These are phyloP conservation scores for Colletotrichum orchidophilum DNA, from an alignment of 2,329 filamentous ascomycete species.

Conservation along the genomic window DNA sequence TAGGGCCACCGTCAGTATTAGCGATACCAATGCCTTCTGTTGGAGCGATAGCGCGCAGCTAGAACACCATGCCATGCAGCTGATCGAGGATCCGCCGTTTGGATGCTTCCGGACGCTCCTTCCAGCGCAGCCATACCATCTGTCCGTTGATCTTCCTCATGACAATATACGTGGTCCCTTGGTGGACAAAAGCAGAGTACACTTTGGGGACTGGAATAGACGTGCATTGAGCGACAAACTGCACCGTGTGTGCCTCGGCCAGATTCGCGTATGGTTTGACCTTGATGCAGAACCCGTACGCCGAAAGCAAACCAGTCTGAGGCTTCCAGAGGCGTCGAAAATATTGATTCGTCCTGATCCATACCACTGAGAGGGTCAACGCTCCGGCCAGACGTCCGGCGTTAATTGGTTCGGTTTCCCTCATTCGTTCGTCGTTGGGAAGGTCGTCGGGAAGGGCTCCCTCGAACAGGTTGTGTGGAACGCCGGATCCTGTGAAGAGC, in stretches of 20 bases:
- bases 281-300: constrained; percentile 42
- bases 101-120: constrained; percentile 32
- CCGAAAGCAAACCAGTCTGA: background rate
- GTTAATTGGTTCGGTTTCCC: background rate
- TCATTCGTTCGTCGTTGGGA: no score
- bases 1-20: constrained; percentile 36
- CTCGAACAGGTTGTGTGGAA: no score
- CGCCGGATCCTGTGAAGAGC: no score
- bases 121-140: constrained; percentile 29
- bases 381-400: background rate
- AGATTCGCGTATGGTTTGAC: constrained; percentile 42
- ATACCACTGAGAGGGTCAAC: background rate
- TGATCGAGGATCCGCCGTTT: constrained; percentile 36
- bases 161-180: constrained; percentile 50
- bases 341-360: background rate
- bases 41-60: constrained; percentile 33
- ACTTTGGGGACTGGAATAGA: constrained; percentile 55
- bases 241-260: constrained; percentile 50
- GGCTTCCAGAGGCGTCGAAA: background rate
- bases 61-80: constrained; percentile 33
- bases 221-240: constrained; percentile 50
- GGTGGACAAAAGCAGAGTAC: constrained; percentile 49
- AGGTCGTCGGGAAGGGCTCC: no score
- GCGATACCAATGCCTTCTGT: constrained; percentile 22
- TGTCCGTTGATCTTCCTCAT: constrained; percentile 50